Evolutionary conservation across 225 moss, liverwort and hornwort genomes (phyloP).

Genomic region (Bryum argenteum): DNA sequence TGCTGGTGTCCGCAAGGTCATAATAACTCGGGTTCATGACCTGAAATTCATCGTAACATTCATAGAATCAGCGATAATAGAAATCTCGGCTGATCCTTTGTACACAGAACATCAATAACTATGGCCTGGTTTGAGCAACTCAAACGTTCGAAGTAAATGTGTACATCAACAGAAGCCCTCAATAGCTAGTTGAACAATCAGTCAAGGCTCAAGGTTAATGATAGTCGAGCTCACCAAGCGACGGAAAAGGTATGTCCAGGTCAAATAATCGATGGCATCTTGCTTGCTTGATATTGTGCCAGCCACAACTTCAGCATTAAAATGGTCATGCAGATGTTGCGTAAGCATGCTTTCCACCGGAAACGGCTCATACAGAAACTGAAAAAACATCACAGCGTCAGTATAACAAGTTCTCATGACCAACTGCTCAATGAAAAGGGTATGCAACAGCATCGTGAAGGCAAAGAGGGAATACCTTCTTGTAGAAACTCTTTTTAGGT

Average conservation of each 20-base stretch:
- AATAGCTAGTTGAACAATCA: conserved; percentile 16
- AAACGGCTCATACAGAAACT: conserved; percentile 99
- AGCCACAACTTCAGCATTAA: conserved; percentile 97
- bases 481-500: conserved; percentile 98
- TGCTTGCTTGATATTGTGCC: conserved; percentile 97
- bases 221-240: conserved; percentile 69
- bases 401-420: conserved; percentile 16
- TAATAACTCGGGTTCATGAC: conserved; percentile 98
- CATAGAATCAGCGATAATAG: background rate
- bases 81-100: background rate
- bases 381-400: conserved; percentile 29
- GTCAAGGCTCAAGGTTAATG: conserved; percentile 2
- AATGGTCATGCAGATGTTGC: conserved; percentile 95
- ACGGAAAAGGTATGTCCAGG: conserved; percentile 98
- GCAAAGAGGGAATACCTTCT: conserved; percentile 64
- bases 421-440: background rate
- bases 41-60: conserved; percentile 48
- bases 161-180: conserved; percentile 15
- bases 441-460: conserved; percentile 7
- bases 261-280: conserved; percentile 96
- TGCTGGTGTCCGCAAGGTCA: conserved; percentile 88
- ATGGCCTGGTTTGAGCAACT: conserved; percentile 15
- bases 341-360: conserved; percentile 98
- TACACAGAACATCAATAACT: background rate
- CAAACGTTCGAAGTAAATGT: conserved; percentile 7